These are phyloP conservation scores for Gynochthodes officinalis DNA, from an alignment of 257 asterid genomes.

Conservation along the genomic window DNA sequence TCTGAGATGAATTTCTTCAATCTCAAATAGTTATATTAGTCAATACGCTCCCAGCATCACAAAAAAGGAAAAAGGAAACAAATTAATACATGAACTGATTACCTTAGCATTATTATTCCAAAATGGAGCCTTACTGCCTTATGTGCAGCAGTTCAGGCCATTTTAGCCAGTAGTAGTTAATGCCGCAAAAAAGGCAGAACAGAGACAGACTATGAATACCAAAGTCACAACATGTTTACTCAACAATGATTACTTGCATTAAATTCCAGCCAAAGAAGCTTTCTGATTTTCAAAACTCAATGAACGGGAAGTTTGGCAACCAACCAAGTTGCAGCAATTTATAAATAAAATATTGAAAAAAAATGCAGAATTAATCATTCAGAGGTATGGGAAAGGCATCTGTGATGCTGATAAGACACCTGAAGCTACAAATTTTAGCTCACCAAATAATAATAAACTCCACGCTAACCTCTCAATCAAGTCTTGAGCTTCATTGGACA, in stretches of 20 bases:
- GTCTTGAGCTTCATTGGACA: constrained; percentile 79
- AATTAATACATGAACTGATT: neutral
- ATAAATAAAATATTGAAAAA: neutral
- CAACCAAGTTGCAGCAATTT: neutral
- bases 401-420: neutral
- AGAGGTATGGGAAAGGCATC: neutral
- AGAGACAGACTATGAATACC: neutral
- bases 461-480: constrained; percentile 72
- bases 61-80: neutral
- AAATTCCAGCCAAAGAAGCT: neutral
- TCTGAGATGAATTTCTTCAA: neutral
- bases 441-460: neutral
- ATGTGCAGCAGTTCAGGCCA: neutral
- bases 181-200: neutral
- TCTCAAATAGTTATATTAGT: neutral
- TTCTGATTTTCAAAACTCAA: neutral
- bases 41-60: neutral
- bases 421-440: neutral
- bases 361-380: neutral
- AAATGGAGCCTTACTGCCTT: neutral
- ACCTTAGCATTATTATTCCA: neutral
- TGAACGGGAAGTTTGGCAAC: neutral
- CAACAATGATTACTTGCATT: neutral
- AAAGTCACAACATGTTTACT: neutral
- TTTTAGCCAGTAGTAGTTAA: neutral